These are phyloP conservation scores for Daldinia decipiens DNA, from an alignment of 495 filamentous ascomycete genomes.

Conservation along the genomic window DNA sequence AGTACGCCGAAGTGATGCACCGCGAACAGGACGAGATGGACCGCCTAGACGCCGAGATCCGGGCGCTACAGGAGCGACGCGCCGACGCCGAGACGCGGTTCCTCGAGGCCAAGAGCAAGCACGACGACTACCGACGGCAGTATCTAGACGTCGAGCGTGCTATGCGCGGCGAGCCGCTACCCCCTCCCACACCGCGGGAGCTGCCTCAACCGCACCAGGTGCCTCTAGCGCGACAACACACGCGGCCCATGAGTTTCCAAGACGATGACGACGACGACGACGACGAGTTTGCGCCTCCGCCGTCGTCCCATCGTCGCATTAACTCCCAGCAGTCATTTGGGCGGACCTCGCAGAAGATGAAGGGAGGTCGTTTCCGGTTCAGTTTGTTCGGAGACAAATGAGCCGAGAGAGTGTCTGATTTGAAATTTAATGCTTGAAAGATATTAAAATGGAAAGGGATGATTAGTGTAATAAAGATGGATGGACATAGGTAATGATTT, in stretches of 20 bases:
- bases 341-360: slow-evolving; percentile 43
- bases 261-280: slow-evolving; percentile 45
- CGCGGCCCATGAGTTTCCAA: slow-evolving; percentile 45
- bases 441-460: background rate
- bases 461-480: slow-evolving; percentile 9
- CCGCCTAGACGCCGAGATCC: slow-evolving; percentile 45
- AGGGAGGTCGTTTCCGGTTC: slow-evolving; percentile 46
- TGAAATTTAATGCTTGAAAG: background rate
- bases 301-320: slow-evolving; percentile 42
- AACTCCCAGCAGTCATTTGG: slow-evolving; percentile 50
- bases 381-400: slow-evolving; percentile 44
- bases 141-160: slow-evolving; percentile 46
- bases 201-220: slow-evolving; percentile 40
- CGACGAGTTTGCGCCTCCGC: slow-evolving; percentile 39
- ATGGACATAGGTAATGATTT: slow-evolving; percentile 30
- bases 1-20: slow-evolving; percentile 44
- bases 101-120: slow-evolving; percentile 48
- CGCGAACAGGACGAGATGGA: slow-evolving; percentile 48
- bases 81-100: slow-evolving; percentile 44
- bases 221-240: slow-evolving; percentile 34
- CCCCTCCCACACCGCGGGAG: slow-evolving; percentile 36
- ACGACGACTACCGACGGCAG: slow-evolving; percentile 47
- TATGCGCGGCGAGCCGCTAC: slow-evolving; percentile 39
- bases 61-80: slow-evolving; percentile 43
- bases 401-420: background rate